These are phyloP conservation scores for Marasmius sp. DNA, from an alignment of 1,284 basidiomycete species.

Conservation along the genomic window DNA sequence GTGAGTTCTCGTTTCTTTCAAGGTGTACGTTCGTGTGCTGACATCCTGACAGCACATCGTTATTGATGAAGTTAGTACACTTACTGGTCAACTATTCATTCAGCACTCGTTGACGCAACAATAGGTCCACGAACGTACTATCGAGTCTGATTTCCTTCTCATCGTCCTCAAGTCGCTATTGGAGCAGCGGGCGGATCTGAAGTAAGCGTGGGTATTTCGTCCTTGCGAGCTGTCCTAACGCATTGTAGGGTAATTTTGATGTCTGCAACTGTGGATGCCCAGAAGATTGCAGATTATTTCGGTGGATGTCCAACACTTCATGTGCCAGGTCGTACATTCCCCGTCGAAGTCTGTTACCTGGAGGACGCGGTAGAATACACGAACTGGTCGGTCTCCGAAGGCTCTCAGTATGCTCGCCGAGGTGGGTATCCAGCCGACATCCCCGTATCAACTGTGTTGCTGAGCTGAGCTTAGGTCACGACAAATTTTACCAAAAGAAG, in stretches of 20 bases:
- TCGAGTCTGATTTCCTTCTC: conserved; percentile 96
- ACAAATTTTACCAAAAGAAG: conserved; percentile 67
- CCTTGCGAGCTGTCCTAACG: neutral
- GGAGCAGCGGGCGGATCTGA: conserved; percentile 78
- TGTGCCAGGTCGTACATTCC: conserved; percentile 97
- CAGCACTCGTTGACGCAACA: conserved; percentile 4
- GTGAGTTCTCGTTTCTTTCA: conserved; percentile 38
- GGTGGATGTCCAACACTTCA: conserved; percentile 86
- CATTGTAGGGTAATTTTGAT: conserved; percentile 85
- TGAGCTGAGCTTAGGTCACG: conserved; percentile 37
- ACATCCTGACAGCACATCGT: conserved; percentile 66
- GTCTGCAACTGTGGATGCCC: conserved; percentile 96
- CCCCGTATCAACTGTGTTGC: conserved; percentile 1
- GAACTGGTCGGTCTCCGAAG: conserved; percentile 83
- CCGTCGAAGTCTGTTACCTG: conserved; percentile 85
- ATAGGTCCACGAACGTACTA: conserved; percentile 92
- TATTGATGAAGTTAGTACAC: conserved; percentile 75
- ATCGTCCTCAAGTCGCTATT: conserved; percentile 94
- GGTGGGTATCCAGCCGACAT: conserved; percentile 39
- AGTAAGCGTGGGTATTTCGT: conserved; percentile 42
- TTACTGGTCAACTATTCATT: neutral
- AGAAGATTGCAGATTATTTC: conserved; percentile 94
- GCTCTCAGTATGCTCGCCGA: conserved; percentile 82
- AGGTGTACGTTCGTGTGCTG: conserved; percentile 4
- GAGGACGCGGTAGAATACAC: conserved; percentile 93